Conservation (phyloP, 345 rosid species). For the Euphorbia peplus region DNA sequence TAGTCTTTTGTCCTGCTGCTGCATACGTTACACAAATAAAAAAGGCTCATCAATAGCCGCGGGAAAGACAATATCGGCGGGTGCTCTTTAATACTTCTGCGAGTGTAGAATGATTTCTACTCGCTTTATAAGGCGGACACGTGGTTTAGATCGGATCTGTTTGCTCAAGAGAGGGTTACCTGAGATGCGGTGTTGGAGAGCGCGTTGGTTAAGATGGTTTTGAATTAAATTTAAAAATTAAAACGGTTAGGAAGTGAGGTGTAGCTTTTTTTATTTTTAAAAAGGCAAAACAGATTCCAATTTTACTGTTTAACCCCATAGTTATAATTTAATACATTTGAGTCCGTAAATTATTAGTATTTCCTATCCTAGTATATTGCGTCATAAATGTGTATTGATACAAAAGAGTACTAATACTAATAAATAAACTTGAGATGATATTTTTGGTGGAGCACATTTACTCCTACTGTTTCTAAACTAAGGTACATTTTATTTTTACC, state of each 20-base stretch:
- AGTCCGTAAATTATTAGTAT: too few species aligned
- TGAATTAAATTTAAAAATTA: constrained; percentile 12
- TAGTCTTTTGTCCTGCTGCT: background rate
- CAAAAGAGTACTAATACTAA: too few species aligned
- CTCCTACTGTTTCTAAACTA: too few species aligned
- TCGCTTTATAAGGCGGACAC: background rate
- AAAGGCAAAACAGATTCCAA: too few species aligned
- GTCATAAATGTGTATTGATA: too few species aligned
- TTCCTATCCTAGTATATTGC: too few species aligned
- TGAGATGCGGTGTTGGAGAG: background rate
- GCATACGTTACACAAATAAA: constrained; percentile 25
- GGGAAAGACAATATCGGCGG: constrained; percentile 37
- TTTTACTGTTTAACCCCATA: too few species aligned
- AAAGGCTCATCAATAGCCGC: constrained; percentile 49
- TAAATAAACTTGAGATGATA: too few species aligned
- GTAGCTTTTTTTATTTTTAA: background rate
- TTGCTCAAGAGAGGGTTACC: background rate
- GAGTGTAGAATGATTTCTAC: background rate
- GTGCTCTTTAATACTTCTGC: background rate
- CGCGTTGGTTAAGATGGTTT: constrained; percentile 9
- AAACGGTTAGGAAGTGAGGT: constrained; percentile 25
- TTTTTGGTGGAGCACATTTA: too few species aligned
- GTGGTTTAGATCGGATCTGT: background rate
- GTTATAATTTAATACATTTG: too few species aligned
- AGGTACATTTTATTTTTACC: too few species aligned